Conservation (phyloP, 192 early-diverging fungal species). For the Paraglomus brasilianum region DNA sequence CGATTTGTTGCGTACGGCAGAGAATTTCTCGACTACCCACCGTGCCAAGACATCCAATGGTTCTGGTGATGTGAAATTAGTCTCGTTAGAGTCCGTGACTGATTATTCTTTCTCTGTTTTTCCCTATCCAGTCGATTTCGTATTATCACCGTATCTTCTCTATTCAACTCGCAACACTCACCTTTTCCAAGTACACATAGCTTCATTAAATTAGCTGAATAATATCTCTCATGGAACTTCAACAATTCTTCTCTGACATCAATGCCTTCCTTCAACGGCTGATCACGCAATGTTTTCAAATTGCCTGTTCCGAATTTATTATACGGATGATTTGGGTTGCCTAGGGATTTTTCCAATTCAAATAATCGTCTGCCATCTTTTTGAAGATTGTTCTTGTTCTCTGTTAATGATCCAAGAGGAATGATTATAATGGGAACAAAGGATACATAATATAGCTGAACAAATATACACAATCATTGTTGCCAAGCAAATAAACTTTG, state of each 20-base stretch:
- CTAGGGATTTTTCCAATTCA: slow-evolving; percentile 77
- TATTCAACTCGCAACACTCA: slow-evolving; percentile 4
- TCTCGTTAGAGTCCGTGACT: background rate
- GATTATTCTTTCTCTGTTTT: background rate
- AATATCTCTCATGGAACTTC: slow-evolving; percentile 81
- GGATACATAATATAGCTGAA: background rate
- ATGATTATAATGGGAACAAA: slow-evolving; percentile 6
- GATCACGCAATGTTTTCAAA: slow-evolving; percentile 68
- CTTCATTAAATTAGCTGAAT: slow-evolving; percentile 92
- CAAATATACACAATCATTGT: background rate
- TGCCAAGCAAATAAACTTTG: background rate
- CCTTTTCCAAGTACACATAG: slow-evolving; percentile 75
- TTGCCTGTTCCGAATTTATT: slow-evolving; percentile 87
- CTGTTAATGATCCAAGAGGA: slow-evolving; percentile 31
- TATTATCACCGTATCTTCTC: background rate
- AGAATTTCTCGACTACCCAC: slow-evolving; percentile 79
- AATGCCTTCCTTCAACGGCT: slow-evolving; percentile 59
- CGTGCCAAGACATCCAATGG: slow-evolving; percentile 71
- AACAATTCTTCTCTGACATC: slow-evolving; percentile 78
- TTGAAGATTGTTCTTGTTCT: slow-evolving; percentile 90
- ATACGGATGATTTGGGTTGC: slow-evolving; percentile 70
- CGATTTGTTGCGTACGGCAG: slow-evolving; percentile 66
- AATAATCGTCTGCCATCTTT: slow-evolving; percentile 76
- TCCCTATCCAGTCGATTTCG: background rate
- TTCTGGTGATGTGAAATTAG: slow-evolving; percentile 46